A percentile compares a stretch with the other conserved stretches of the same genome.
phyloP scores from a whole-genome alignment of 306 rosid genomes.

The Prunus mume region DNA sequence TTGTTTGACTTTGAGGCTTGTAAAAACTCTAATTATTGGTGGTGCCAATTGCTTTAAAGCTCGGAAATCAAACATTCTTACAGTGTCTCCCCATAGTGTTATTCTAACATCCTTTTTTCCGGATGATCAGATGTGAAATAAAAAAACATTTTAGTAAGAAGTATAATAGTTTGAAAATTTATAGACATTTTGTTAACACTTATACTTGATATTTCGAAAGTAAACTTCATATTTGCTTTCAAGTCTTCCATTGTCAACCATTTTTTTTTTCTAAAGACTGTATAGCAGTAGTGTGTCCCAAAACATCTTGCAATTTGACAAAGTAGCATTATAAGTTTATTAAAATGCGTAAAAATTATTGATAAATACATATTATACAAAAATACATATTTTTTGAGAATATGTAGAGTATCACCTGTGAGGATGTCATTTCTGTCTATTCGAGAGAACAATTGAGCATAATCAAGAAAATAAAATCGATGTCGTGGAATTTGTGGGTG shows the following conservation, averaged over 20 bases:
- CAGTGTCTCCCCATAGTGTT: not conserved
- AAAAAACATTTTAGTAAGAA: too few species aligned
- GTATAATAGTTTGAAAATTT: not conserved
- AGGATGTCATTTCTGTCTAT: not conserved
- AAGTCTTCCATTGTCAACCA: not conserved
- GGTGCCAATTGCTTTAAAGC: too few species aligned
- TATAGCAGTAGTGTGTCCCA: not conserved
- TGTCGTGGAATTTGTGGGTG: not conserved
- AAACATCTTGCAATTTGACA: not conserved
- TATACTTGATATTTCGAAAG: not conserved
- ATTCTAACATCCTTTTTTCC: not conserved
- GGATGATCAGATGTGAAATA: not conserved
- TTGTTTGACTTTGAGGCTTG: too few species aligned
- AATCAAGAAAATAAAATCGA: not conserved
- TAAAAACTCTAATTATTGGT: too few species aligned
- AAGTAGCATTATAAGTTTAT: not conserved
- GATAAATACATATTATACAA: not conserved
- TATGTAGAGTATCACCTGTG: not conserved
- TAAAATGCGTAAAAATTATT: not conserved
- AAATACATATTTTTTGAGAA: not conserved
- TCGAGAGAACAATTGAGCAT: not conserved
- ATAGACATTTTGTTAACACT: not conserved
- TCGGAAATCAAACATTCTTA: too few species aligned
- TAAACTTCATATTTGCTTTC: slow-evolving; percentile 44
- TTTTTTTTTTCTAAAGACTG: not conserved